phyloP scores from a whole-genome alignment of 192 early-diverging fungal genomes.

The Linnemannia exigua region DNA sequence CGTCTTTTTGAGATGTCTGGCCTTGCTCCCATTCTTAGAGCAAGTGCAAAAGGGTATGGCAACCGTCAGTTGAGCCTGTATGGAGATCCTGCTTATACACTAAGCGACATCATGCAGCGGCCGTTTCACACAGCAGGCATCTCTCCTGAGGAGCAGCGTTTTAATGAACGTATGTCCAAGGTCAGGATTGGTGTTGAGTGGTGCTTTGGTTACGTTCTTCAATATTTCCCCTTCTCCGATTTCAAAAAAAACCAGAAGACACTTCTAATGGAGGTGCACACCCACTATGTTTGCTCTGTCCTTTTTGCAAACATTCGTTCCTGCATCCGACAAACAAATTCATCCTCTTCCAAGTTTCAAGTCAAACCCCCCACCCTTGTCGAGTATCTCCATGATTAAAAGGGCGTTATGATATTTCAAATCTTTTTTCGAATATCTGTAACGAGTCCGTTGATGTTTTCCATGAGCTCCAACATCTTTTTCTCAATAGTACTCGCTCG shows the following conservation, averaged over 20 bases:
- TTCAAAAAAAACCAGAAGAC: background rate
- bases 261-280: background rate
- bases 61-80: background rate
- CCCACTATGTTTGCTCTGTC: background rate
- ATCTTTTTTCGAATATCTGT: too few species aligned
- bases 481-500: too few species aligned
- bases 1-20: background rate
- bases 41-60: too few species aligned
- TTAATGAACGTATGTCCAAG: background rate
- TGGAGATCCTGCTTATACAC: background rate
- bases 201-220: conserved; percentile 14
- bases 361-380: too few species aligned
- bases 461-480: too few species aligned
- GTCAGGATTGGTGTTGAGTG: background rate
- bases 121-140: background rate
- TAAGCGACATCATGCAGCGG: background rate
- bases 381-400: too few species aligned
- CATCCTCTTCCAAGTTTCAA: too few species aligned
- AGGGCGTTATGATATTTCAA: too few species aligned
- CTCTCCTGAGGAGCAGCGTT: background rate
- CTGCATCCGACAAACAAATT: too few species aligned
- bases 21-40: background rate
- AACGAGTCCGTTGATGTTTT: too few species aligned
- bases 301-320: too few species aligned
- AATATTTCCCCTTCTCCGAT: conserved; percentile 1